A percentile compares a stretch with the other conserved stretches of the same genome.
These are phyloP conservation scores for Globisporangium barbulae DNA, from an alignment of 352 stramenopile genomes.

Conservation along the genomic window DNA sequence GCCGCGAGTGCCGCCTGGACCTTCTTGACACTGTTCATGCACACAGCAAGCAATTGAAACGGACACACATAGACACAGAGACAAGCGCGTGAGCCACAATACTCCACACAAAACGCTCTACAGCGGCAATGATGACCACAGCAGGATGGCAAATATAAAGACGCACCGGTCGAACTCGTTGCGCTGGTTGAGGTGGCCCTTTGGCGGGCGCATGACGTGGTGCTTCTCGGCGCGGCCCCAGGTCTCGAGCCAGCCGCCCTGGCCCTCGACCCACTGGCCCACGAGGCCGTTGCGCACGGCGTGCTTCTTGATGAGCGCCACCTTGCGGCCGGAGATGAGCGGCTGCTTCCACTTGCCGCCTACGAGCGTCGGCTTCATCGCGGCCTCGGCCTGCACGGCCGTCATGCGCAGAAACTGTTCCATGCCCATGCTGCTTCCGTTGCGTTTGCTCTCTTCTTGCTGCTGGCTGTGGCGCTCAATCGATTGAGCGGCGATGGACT, in stretches of 20 bases:
- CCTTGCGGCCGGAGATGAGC: constrained; percentile 73
- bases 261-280: constrained; percentile 71
- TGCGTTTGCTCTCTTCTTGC: constrained; percentile 13
- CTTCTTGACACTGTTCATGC: constrained; percentile 66
- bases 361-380: constrained; percentile 76
- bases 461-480: constrained; percentile 5
- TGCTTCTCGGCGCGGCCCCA: constrained; percentile 83
- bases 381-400: constrained; percentile 64
- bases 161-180: constrained; percentile 79
- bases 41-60: background rate
- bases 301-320: constrained; percentile 83
- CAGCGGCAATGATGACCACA: background rate
- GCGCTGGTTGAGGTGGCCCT: constrained; percentile 77
- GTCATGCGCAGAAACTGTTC: constrained; percentile 75
- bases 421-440: constrained; percentile 28
- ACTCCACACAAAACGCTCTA: background rate
- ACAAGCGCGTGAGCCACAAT: background rate
- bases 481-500: constrained; percentile 14
- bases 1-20: constrained; percentile 74
- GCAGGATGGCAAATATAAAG: background rate
- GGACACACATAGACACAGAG: background rate
- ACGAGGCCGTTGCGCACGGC: constrained; percentile 64
- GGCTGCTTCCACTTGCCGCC: constrained; percentile 86
- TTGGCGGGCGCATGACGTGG: constrained; percentile 80
- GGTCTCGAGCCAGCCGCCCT: constrained; percentile 76